Conservation (phyloP, 441 rosid species). For the Isatis lusitanica region DNA sequence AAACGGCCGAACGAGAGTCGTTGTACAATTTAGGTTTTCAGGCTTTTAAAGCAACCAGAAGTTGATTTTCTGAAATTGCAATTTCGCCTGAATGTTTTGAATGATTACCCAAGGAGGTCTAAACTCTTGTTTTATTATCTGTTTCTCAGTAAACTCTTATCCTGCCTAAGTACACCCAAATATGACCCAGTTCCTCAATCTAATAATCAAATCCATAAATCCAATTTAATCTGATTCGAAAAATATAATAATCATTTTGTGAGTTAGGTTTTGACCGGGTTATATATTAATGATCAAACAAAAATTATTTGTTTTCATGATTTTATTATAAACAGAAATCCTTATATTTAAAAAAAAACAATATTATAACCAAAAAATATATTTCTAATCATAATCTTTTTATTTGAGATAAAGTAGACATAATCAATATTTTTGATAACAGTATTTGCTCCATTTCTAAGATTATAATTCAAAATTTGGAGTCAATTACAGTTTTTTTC, state of each 20-base stretch:
- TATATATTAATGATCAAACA: background rate
- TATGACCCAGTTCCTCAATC: background rate
- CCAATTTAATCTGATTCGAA: background rate
- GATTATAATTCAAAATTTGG: no score
- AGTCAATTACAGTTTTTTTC: no score
- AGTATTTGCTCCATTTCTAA: no score
- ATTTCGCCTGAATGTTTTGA: background rate
- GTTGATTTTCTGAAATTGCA: background rate
- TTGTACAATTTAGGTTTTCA: slow-evolving; percentile 23
- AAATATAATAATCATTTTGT: background rate
- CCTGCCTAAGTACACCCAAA: background rate
- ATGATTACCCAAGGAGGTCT: background rate
- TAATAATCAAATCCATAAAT: background rate
- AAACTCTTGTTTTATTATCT: background rate
- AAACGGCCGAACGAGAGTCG: slow-evolving; percentile 39
- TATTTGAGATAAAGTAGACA: no score
- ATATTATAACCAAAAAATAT: background rate
- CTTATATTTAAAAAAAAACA: background rate
- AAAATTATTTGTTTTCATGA: background rate
- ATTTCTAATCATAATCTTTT: no score
- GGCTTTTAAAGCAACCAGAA: slow-evolving; percentile 14
- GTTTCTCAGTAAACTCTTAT: background rate
- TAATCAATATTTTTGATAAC: no score
- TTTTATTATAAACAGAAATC: background rate
- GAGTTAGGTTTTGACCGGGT: background rate